Evolutionary conservation across 2,329 filamentous ascomycete genomes (phyloP).

Genomic region (Alternaria sp.): DNA sequence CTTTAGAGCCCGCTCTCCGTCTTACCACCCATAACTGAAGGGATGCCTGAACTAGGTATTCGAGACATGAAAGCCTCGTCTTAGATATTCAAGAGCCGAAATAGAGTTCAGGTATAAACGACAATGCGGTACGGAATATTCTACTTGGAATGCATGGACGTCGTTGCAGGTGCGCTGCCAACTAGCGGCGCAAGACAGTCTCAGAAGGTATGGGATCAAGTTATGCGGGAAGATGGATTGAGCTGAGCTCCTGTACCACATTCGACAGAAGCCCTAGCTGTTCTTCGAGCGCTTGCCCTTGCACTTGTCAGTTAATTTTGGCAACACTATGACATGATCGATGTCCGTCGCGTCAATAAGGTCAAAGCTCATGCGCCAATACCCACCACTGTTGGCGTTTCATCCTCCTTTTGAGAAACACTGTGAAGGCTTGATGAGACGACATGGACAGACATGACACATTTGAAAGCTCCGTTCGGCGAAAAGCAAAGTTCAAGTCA

Average conservation of each 20-base stretch:
- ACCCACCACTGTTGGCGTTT: not conserved
- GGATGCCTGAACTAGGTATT: not conserved
- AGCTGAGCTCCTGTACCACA: not conserved
- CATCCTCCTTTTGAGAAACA: not conserved
- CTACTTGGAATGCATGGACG: not conserved
- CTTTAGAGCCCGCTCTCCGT: conserved; percentile 2
- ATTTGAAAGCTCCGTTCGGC: not conserved
- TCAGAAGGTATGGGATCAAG: not conserved
- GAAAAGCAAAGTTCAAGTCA: not conserved
- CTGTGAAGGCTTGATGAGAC: not conserved
- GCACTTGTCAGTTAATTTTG: not conserved
- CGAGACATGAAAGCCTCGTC: not conserved
- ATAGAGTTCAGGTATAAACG: not conserved
- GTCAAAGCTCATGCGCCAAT: not conserved
- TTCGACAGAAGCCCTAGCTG: not conserved
- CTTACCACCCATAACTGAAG: not conserved
- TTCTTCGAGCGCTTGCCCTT: not conserved
- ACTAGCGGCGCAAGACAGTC: not conserved
- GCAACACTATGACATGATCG: not conserved
- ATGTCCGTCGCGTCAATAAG: not conserved
- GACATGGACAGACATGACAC: not conserved
- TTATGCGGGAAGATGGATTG: not conserved
- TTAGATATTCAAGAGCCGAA: not conserved
- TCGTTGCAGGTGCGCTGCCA: not conserved
- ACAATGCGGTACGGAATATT: not conserved